Evolutionary conservation across 1,139 yeast species (phyloP).

Genomic region (Nadsonia commutata): DNA sequence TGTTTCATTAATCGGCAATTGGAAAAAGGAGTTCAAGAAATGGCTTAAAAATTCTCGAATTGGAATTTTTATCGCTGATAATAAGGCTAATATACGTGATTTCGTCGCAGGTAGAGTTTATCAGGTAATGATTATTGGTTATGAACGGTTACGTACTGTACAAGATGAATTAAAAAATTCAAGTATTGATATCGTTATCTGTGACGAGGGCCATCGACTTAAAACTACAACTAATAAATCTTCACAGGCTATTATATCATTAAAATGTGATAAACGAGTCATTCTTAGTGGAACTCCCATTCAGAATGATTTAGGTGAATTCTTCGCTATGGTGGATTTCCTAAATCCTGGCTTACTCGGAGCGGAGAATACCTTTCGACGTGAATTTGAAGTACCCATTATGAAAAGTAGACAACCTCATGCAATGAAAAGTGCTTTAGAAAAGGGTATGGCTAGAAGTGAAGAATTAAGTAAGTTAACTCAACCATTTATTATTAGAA

Average conservation of each 20-base stretch:
- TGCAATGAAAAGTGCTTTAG: slow-evolving; percentile 37
- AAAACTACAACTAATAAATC: slow-evolving; percentile 53
- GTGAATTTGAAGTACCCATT: slow-evolving; percentile 56
- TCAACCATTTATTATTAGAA: slow-evolving; percentile 51
- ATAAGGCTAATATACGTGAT: slow-evolving; percentile 39
- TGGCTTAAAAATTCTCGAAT: slow-evolving; percentile 68
- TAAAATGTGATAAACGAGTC: slow-evolving; percentile 44
- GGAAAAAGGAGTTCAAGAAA: slow-evolving; percentile 79
- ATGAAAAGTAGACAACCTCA: slow-evolving; percentile 57
- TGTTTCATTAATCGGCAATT: slow-evolving; percentile 72
- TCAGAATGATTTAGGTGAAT: slow-evolving; percentile 80
- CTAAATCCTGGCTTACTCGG: slow-evolving; percentile 77
- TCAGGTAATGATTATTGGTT: slow-evolving; percentile 74
- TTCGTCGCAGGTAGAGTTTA: slow-evolving; percentile 62
- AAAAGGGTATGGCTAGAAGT: slow-evolving; percentile 47
- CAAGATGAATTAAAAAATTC: slow-evolving; percentile 37
- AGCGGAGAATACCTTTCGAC: slow-evolving; percentile 45
- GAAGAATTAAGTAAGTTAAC: slow-evolving; percentile 49
- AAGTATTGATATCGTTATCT: slow-evolving; percentile 58
- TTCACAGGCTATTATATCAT: slow-evolving; percentile 40
- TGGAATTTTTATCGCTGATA: slow-evolving; percentile 23
- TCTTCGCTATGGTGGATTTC: slow-evolving; percentile 66
- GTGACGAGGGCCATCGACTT: slow-evolving; percentile 91
- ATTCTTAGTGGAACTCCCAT: slow-evolving; percentile 87
- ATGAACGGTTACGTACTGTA: slow-evolving; percentile 58